Evolutionary conservation across 345 rosid species (phyloP).

Genomic region (Gossypioides kirkii): DNA sequence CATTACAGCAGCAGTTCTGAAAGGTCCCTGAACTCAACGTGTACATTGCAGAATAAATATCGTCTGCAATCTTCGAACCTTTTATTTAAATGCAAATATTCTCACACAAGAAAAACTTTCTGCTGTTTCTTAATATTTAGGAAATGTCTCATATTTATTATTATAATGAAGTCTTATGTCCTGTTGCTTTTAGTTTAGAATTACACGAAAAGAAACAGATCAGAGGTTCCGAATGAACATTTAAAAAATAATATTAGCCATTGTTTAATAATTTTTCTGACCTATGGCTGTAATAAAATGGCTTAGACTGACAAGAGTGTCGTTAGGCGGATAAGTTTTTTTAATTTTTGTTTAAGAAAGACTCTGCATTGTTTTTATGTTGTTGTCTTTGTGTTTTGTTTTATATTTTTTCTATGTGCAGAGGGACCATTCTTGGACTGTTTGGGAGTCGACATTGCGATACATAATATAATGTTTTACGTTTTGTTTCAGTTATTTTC

Average conservation of each 20-base stretch:
- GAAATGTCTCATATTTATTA: background rate
- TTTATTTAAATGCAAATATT: conserved; percentile 17
- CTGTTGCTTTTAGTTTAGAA: background rate
- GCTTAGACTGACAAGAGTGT: background rate
- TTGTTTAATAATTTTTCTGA: too few relatives aligned
- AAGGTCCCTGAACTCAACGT: conserved; percentile 6
- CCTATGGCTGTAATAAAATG: background rate
- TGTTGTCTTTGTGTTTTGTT: background rate
- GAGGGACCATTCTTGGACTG: background rate
- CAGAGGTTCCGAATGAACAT: conserved; percentile 9
- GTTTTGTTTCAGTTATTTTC: too few relatives aligned
- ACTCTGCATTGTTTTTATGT: background rate
- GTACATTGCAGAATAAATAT: background rate
- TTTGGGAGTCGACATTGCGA: too few relatives aligned
- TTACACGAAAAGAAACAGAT: background rate
- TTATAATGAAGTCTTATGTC: background rate
- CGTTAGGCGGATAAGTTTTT: conserved; percentile 5
- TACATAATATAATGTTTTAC: too few relatives aligned
- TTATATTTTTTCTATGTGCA: background rate
- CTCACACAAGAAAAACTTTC: background rate
- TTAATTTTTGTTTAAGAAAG: background rate
- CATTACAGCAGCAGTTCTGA: conserved; percentile 10
- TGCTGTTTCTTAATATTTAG: background rate
- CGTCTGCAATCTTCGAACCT: conserved; percentile 14
- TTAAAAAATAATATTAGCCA: too few relatives aligned